Base-by-base conservation (phyloP, 2,329 filamentous ascomycete species). In the Pseudogymnoascus sp. region DNA sequence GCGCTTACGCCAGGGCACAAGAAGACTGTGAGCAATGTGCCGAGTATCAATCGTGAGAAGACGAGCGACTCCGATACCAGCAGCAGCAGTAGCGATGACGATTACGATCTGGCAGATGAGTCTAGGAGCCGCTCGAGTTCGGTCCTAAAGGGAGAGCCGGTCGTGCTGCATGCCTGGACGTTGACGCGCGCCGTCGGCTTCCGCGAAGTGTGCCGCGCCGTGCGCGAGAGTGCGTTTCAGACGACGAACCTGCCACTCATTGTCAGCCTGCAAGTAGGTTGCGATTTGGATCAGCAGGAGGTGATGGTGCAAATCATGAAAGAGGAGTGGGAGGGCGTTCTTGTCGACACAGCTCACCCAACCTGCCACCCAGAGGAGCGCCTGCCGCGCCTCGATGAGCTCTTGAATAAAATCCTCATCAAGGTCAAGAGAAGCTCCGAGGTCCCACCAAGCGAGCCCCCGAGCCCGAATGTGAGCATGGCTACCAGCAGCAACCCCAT, bases 241-340 rank as follows among this genome's bases (percentile, higher is more conserved):
- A 83, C 79, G 6, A 93, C 85, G 65, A 83, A 89, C 61, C 79
- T 96, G 19, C 95, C 95, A 0, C 79, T 99, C 40, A 96, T 97
- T 64, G 85, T 97, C 67, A 96, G 92, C 73, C 81, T 97, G 5
- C 95, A 99, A 75, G 90, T 97, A 0, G 93, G 97, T 74, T 88
- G 91, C 13, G 85, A 88, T 65, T 78, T 82, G 1, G 85, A 90
- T 62, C 93, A 97, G 75, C 95, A 99, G 75, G 86, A 91, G 67
- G 83, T 89, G 60, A 97, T 97, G 90, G 93, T 96, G 10, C 84
- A 90, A 63, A 96, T 97, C 67, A 97, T 99, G 89, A 87, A 87
- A 67, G 86, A 96, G 68, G 88, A 90, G 67, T 99, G 93, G 92
- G 83, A 82, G 42, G 87, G 84, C 0, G 77, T 89, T 70, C 80